Percentiles rank a stretch among this genome's conserved stretches.
Evolutionary conservation across 2,329 filamentous ascomycete species (phyloP).

Genomic region (Aureobasidium sp.): DNA sequence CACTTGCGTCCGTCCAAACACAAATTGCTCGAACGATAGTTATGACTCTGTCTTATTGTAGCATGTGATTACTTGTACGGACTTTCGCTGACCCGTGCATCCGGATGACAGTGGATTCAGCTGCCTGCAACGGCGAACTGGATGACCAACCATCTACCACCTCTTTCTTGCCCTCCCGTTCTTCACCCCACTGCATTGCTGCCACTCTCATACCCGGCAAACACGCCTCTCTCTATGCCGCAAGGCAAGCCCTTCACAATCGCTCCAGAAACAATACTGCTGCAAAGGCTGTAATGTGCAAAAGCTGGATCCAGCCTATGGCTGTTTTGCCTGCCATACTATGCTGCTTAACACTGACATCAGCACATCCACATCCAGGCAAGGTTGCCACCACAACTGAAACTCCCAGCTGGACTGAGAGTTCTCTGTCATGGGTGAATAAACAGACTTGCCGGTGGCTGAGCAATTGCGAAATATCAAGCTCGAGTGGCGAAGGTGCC

Average conservation of each 20-base stretch:
- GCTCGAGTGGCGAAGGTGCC: constrained; percentile 51
- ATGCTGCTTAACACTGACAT: constrained; percentile 1
- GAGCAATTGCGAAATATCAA: constrained; percentile 69
- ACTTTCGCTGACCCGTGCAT: constrained; percentile 17
- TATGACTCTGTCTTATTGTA: neutral
- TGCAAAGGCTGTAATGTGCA: neutral
- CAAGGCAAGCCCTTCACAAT: neutral
- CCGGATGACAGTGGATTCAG: constrained; percentile 15
- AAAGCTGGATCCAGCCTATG: neutral
- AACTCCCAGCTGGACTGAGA: constrained; percentile 57
- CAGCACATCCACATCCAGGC: constrained; percentile 15
- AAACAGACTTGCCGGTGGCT: constrained; percentile 73
- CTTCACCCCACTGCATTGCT: neutral
- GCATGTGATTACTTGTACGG: constrained; percentile 7
- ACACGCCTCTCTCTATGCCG: neutral
- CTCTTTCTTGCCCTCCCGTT: neutral
- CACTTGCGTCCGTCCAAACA: constrained; percentile 2
- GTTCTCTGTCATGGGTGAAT: constrained; percentile 66
- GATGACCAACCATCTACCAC: neutral
- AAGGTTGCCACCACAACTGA: neutral
- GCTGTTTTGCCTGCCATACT: constrained; percentile 4
- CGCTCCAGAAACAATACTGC: neutral
- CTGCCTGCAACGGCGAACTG: neutral
- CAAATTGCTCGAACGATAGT: neutral
- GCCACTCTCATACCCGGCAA: neutral